Conservation (phyloP, 352 stramenopile genomes). For the Phytophthora europaea region DNA sequence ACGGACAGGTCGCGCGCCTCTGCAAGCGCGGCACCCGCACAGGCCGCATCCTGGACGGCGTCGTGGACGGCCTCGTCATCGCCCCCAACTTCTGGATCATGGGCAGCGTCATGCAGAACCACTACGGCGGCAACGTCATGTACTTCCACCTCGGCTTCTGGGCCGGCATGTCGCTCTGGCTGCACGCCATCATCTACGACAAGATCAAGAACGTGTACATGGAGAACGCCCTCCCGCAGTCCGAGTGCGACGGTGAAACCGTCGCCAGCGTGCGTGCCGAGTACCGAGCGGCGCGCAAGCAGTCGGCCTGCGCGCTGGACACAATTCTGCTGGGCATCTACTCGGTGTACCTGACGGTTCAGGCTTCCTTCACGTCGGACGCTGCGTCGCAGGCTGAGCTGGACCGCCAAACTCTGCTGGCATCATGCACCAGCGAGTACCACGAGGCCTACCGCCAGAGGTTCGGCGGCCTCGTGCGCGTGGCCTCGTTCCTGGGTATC, state of each 20-base stretch:
- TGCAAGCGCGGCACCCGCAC: conserved; percentile 87
- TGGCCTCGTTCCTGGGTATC: conserved; percentile 88
- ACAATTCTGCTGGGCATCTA: conserved; percentile 83
- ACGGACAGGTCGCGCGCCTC: conserved; percentile 84
- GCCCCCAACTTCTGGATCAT: conserved; percentile 78
- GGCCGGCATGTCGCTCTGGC: conserved; percentile 77
- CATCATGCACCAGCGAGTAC: conserved; percentile 73
- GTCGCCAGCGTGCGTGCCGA: conserved; percentile 84
- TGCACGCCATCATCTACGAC: conserved; percentile 88
- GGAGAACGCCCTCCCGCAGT: conserved; percentile 84
- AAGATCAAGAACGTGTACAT: conserved; percentile 92
- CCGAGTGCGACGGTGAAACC: conserved; percentile 83
- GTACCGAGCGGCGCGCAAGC: conserved; percentile 66
- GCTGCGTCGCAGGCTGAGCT: conserved; percentile 68
- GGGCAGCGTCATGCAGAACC: conserved; percentile 60
- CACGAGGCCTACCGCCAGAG: conserved; percentile 64
- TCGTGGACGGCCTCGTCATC: conserved; percentile 83
- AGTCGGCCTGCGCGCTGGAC: conserved; percentile 72
- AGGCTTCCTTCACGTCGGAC: conserved; percentile 75
- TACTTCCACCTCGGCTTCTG: conserved; percentile 68
- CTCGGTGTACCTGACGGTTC: conserved; percentile 75
- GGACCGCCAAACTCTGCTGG: conserved; percentile 65
- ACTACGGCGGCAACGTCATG: conserved; percentile 53
- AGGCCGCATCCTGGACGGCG: conserved; percentile 81
- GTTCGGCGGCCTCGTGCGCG: conserved; percentile 68